Evolutionary conservation across 192 early-diverging fungal genomes (phyloP).

Genomic region (Rhizophagus prolifer): DNA sequence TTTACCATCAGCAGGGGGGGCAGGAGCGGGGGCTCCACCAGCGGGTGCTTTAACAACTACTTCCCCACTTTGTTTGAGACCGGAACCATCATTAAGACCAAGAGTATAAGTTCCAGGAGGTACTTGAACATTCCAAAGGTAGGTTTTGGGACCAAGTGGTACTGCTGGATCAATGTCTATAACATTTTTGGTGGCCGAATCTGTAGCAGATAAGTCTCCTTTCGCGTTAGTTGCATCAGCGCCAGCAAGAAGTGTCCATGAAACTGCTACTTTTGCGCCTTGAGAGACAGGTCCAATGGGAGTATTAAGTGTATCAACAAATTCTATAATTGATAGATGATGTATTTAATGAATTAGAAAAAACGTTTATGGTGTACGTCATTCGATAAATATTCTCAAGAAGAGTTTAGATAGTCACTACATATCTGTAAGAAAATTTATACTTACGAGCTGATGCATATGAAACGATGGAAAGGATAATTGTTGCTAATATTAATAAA

Average conservation of each 20-base stretch:
- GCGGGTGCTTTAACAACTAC: neutral
- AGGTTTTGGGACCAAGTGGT: neutral
- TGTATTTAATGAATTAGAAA: neutral
- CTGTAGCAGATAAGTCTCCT: neutral
- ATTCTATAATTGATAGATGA: neutral
- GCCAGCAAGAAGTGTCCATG: neutral
- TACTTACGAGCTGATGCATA: neutral
- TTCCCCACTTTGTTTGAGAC: neutral
- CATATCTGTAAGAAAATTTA: neutral
- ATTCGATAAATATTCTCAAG: too few relatives aligned
- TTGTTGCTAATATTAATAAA: neutral
- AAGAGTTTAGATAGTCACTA: too few relatives aligned
- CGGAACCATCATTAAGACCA: neutral
- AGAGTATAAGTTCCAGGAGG: neutral
- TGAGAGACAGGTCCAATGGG: neutral
- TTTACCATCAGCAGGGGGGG: too few relatives aligned
- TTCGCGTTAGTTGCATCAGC: neutral
- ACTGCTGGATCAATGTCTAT: neutral
- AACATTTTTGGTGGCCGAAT: neutral
- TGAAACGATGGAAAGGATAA: neutral
- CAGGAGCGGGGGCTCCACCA: neutral
- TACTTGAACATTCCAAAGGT: neutral
- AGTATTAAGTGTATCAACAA: neutral
- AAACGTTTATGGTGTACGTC: neutral
- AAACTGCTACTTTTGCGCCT: neutral